Evolutionary conservation across 257 asterid genomes (phyloP), one percentile per base, ranked within the genome.

Genomic region (Solanum gracilifrons): DNA sequence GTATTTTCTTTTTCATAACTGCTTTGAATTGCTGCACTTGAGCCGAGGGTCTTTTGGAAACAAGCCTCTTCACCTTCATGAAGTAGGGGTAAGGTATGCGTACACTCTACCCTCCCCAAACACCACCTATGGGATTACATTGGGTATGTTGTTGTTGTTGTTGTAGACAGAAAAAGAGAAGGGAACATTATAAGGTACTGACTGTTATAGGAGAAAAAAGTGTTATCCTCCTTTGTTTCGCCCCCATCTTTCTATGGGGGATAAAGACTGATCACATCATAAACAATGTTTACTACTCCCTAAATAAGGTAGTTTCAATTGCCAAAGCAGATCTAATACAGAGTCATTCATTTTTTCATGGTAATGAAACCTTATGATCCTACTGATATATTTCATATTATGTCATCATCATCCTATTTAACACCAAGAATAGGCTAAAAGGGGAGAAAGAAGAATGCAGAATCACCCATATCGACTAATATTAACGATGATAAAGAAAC

Each of bases 401-500:
- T 33, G 74, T 2, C 66, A 36, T 35, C 23, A n/a, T 33, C 85
- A 36, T 11, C 10, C 3, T 25, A 82, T 23, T 76, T 76, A 76
- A 76, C 83, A n/a, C 35, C n/a, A 9, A 48, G 20, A 79, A 9
- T 82, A 48, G 69, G 39, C 36, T 35, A 58, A 55, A 86, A 86
- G 60, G 74, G 48, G 75, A 31, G 21, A 72, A n/a, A 20, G 55
- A 13, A 86, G 33, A 86, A 39, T 16, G 48, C 25, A 23, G 82
- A 39, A 35, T 37, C 64, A 48, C 46, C 15, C 46, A 25, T 32
- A 27, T 43, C 1, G 11, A 29, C 39, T 46, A 80, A 43, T 80
- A 46, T 25, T 29, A 87, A 73, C 48, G 55, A 87, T 43, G 71
- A 79, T 86, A 39, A 82, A 87, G 93, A 5, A 62, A 85, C 27